Evolutionary conservation across 345 rosid species (phyloP).

Genomic region (Luvunga scandens): DNA sequence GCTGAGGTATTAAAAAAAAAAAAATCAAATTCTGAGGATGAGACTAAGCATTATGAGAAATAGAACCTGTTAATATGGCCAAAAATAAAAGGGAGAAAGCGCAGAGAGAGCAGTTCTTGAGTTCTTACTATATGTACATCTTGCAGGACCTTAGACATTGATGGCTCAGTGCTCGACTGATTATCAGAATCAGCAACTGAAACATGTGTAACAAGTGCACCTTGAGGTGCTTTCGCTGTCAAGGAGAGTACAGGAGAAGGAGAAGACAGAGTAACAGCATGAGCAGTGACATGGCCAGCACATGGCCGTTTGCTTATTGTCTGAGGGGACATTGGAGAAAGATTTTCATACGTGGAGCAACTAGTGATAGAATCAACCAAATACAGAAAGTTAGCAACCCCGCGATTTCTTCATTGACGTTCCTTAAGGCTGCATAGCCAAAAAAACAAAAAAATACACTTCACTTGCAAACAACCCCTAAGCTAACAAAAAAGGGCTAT

Average conservation of each 20-base stretch:
- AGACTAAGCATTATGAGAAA: neutral
- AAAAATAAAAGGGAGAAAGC: neutral
- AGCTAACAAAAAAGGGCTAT: neutral
- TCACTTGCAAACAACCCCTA: too few species aligned
- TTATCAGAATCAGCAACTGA: constrained; percentile 29
- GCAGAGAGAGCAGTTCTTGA: neutral
- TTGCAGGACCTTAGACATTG: constrained; percentile 36
- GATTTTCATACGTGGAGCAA: constrained; percentile 10
- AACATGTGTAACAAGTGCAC: constrained; percentile 50
- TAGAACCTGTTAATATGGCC: neutral
- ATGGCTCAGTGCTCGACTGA: constrained; percentile 23
- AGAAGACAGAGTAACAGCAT: constrained; percentile 55
- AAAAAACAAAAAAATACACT: too few species aligned
- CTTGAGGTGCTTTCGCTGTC: constrained; percentile 43
- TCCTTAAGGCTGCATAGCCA: neutral
- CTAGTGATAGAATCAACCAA: constrained; percentile 10
- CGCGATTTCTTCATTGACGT: constrained; percentile 16
- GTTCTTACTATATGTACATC: constrained; percentile 79
- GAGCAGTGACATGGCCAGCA: constrained; percentile 9
- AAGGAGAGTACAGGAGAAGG: constrained; percentile 64
- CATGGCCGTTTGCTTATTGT: constrained; percentile 7
- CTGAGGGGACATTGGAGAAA: constrained; percentile 15
- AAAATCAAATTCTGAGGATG: neutral
- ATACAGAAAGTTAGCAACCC: constrained; percentile 13
- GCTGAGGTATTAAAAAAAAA: neutral